phyloP scores from a whole-genome alignment of 306 rosid genomes.

The Astragalus glycyphyllos region DNA sequence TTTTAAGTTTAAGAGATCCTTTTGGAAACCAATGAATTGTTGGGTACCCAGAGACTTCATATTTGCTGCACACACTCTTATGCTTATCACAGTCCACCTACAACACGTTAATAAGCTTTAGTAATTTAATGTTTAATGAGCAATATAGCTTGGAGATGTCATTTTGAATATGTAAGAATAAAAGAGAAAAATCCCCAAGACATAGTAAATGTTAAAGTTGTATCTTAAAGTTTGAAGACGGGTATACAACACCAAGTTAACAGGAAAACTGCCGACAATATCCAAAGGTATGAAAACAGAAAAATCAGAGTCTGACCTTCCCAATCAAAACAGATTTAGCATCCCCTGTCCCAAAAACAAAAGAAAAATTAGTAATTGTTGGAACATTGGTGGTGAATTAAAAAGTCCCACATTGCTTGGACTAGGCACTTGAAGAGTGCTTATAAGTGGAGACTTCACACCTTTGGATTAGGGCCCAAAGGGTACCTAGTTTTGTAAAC shows the following conservation, averaged over 20 bases:
- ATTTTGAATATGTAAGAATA: slow-evolving; percentile 16
- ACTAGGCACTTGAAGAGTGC: too few relatives aligned
- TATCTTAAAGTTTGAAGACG: slow-evolving; percentile 18
- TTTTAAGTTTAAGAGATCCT: slow-evolving; percentile 88
- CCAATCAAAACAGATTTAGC: slow-evolving; percentile 81
- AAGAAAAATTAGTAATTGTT: too few relatives aligned
- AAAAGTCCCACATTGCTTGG: too few relatives aligned
- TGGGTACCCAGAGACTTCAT: slow-evolving; percentile 82
- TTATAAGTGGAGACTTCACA: too few relatives aligned
- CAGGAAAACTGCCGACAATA: background rate
- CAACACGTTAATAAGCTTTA: slow-evolving; percentile 19
- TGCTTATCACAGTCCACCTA: slow-evolving; percentile 73
- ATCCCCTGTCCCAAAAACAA: too few relatives aligned
- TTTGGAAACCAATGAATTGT: slow-evolving; percentile 90
- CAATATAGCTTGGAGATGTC: background rate
- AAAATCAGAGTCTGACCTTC: slow-evolving; percentile 62
- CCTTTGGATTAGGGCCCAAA: too few relatives aligned
- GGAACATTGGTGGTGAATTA: too few relatives aligned
- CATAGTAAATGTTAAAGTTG: slow-evolving; percentile 31
- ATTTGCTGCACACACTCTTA: slow-evolving; percentile 53
- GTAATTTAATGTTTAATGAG: slow-evolving; percentile 14
- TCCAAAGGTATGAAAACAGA: slow-evolving; percentile 18
- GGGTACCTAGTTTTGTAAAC: too few relatives aligned
- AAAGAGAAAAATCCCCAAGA: background rate
- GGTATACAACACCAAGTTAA: background rate